Evolutionary conservation across 495 filamentous ascomycete genomes (phyloP).

Genomic region (Penicillium lagena): DNA sequence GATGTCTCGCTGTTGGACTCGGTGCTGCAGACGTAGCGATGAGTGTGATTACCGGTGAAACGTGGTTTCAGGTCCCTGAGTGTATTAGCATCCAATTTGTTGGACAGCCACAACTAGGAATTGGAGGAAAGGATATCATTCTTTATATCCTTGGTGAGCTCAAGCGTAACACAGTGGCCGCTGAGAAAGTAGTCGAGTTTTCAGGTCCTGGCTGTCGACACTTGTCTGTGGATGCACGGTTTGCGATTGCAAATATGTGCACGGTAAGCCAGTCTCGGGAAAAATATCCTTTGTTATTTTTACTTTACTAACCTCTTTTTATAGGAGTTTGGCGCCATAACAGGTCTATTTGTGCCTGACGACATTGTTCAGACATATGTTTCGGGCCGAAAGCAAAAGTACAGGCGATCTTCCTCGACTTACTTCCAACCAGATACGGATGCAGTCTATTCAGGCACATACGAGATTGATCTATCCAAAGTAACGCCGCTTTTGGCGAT

Average conservation of each 20-base stretch:
- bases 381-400: slow-evolving; percentile 13
- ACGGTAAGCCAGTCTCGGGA: slow-evolving; percentile 13
- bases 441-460: slow-evolving; percentile 23
- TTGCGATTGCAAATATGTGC: slow-evolving; percentile 39
- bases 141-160: slow-evolving; percentile 32
- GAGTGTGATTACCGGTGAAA: slow-evolving; percentile 31
- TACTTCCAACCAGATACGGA: slow-evolving; percentile 31
- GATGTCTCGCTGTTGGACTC: slow-evolving; percentile 32
- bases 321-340: slow-evolving; percentile 38
- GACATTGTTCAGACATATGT: slow-evolving; percentile 22
- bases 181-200: slow-evolving; percentile 36
- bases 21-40: slow-evolving; percentile 37
- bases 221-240: slow-evolving; percentile 32
- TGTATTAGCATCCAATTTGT: slow-evolving; percentile 24
- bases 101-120: slow-evolving; percentile 17
- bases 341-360: slow-evolving; percentile 33
- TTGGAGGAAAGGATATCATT: slow-evolving; percentile 38
- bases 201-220: slow-evolving; percentile 25
- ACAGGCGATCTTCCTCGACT: slow-evolving; percentile 15
- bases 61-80: slow-evolving; percentile 38
- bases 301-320: background rate
- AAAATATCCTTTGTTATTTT: background rate
- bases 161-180: slow-evolving; percentile 36
- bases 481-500: slow-evolving; percentile 28
- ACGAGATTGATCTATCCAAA: slow-evolving; percentile 28